Percentiles rank a stretch among this genome's conserved stretches.
Conservation (phyloP, 73 alveolate species). For the Halteria grandinella region DNA sequence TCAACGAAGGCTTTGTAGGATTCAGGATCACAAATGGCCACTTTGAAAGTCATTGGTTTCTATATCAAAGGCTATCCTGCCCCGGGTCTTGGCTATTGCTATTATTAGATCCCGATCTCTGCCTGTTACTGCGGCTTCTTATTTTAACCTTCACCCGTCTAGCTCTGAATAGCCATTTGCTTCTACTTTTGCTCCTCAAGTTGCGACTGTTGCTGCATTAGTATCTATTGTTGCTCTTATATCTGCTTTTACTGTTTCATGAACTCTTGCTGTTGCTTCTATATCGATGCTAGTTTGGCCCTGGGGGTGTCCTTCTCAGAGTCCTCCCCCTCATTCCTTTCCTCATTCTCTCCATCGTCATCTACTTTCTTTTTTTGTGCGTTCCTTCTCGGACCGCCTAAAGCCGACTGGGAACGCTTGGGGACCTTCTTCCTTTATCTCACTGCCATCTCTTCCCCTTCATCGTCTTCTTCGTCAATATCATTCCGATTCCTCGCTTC, state of each 20-base stretch:
- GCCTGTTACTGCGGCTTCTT: conserved; percentile 11
- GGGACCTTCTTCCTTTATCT: background rate
- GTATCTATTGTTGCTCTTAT: background rate
- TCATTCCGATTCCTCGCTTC: background rate
- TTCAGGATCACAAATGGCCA: conserved; percentile 49
- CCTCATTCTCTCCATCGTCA: conserved; percentile 19
- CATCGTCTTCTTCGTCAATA: background rate
- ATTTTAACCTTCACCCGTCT: too few relatives aligned
- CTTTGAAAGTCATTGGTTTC: conserved; percentile 45
- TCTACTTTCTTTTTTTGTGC: too few relatives aligned
- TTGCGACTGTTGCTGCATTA: background rate
- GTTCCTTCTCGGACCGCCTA: background rate
- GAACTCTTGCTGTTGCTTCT: background rate
- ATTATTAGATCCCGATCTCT: background rate
- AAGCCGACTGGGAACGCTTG: conserved; percentile 10
- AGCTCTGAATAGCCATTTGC: too few relatives aligned
- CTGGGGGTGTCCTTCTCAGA: too few relatives aligned
- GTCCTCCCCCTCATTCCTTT: conserved; percentile 38
- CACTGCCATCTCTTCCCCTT: background rate
- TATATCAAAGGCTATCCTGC: background rate
- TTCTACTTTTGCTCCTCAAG: conserved; percentile 14
- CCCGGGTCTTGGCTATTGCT: too few relatives aligned
- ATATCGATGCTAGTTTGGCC: background rate
- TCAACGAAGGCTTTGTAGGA: conserved; percentile 40
- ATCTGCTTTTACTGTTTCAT: too few relatives aligned